Base-by-base conservation (phyloP, 75 land plant genomes). In the Cunninghamia lanceolata region DNA sequence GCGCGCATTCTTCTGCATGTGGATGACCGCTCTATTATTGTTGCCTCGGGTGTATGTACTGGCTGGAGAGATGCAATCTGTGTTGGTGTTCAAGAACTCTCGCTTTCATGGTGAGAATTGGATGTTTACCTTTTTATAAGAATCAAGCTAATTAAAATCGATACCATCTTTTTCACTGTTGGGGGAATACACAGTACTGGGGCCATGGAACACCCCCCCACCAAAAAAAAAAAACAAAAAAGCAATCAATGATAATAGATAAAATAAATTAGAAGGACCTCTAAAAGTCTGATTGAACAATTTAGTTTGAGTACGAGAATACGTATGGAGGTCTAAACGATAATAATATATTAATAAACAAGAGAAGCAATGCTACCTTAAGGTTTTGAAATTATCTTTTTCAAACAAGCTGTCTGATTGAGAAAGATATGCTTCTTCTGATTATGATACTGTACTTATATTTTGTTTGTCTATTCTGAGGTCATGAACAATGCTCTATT, bases 51-150 rank as follows among this genome's bases (percentile, higher is more conserved):
- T 45, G 96, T 97, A n/a, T 97, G 99, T 68, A 91, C 94, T 40
- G 95, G 96, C 4, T 97, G 99, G 99, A 93, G 98, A 75, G 96
- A 94, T 63, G 96, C 98, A 50, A 83, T 96, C 32, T 86, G 81
- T 70, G 87, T 88, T 56, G 99, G 98, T 53, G 89, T 95, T 39
- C 88, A 89, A 54, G 93, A 92, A 75, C 94, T 97, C 53, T 95
- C 93, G 0, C 86, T 97, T 39, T 96, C 98, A 35, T 96, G 98
- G 99, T 96, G 83, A 85, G 52, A 52, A 32, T 73, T 30, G 16
- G 13, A 73, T 8, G 35, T 73, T 73, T 73, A 73, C 36, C 38
- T 73, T 30, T 34, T 73, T 77, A 7, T 14, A 15, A 28, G 46
- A 46, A 79, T 8, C 82, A 79, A 42, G 30, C 75, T 34, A 34